Conservation (phyloP, 1,139 yeast genomes). For the Kazachstania sp. region DNA sequence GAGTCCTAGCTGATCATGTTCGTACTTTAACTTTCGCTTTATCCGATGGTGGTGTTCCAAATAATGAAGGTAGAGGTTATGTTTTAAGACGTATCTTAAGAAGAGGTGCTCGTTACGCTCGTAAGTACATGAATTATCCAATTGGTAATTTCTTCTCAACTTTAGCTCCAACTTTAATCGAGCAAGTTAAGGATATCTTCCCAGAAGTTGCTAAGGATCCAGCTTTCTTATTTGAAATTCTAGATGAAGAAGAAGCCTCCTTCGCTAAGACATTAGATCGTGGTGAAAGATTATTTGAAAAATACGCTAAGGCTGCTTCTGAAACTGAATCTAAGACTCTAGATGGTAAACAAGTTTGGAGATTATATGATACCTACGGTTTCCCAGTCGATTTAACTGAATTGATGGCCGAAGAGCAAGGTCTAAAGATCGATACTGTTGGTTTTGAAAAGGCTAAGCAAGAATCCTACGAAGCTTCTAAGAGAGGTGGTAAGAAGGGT, state of each 20-base stretch:
- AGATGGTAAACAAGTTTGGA: constrained; percentile 94
- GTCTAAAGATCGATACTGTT: constrained; percentile 81
- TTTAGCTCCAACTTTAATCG: constrained; percentile 87
- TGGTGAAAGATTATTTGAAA: constrained; percentile 94
- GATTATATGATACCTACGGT: constrained; percentile 97
- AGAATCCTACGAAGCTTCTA: constrained; percentile 89
- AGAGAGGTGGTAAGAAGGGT: constrained; percentile 69
- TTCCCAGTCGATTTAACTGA: constrained; percentile 98
- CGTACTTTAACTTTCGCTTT: constrained; percentile 93
- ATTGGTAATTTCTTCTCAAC: constrained; percentile 89
- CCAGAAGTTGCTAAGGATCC: constrained; percentile 78
- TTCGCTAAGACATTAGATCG: constrained; percentile 93
- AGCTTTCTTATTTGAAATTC: constrained; percentile 73
- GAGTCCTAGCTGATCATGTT: constrained; percentile 97
- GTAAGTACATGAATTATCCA: constrained; percentile 93
- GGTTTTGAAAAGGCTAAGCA: constrained; percentile 86
- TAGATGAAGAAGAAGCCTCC: constrained; percentile 92
- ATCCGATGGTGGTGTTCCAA: constrained; percentile 98
- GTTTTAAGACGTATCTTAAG: constrained; percentile 93
- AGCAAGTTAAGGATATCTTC: constrained; percentile 78
- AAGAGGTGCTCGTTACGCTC: constrained; percentile 95
- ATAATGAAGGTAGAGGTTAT: constrained; percentile 97
- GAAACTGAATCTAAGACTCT: constrained; percentile 67
- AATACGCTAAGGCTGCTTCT: constrained; percentile 77
- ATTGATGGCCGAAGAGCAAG: constrained; percentile 97